Conservation (phyloP, 2,329 filamentous ascomycete genomes). For the Phyllosticta citribraziliensis region DNA sequence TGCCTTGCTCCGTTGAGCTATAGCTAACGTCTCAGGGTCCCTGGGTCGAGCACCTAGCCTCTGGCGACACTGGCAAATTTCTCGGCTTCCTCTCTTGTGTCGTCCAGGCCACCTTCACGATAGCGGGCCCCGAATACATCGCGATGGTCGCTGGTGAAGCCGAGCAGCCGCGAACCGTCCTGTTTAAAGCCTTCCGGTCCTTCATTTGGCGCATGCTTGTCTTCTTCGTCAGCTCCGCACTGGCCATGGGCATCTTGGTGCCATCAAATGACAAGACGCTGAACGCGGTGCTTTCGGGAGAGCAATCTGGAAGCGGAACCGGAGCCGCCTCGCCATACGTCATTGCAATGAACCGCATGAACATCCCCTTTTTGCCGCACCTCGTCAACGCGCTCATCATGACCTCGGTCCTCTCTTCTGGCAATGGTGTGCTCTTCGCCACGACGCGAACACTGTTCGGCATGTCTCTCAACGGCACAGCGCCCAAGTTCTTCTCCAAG, state of each 20-base stretch:
- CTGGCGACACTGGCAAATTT: conserved; percentile 21
- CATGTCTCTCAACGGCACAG: conserved; percentile 43
- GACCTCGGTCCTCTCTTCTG: conserved; percentile 46
- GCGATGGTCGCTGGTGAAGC: conserved; percentile 40
- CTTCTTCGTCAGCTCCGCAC: conserved; percentile 39
- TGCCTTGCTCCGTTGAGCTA: background rate
- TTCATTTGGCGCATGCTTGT: conserved; percentile 46
- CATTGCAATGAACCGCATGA: conserved; percentile 50
- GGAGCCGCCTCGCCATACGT: conserved; percentile 54
- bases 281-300: conserved; percentile 36
- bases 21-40: conserved; percentile 16
- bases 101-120: conserved; percentile 34
- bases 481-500: conserved; percentile 46
- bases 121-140: conserved; percentile 41
- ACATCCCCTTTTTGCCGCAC: conserved; percentile 44
- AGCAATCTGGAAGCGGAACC: conserved; percentile 18
- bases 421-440: conserved; percentile 46
- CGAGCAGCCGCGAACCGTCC: conserved; percentile 33
- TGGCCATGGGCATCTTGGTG: conserved; percentile 50
- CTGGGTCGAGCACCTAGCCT: conserved; percentile 20
- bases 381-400: conserved; percentile 48
- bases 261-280: conserved; percentile 40
- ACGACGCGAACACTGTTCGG: conserved; percentile 44
- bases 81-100: conserved; percentile 18
- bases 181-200: conserved; percentile 44